A percentile compares a stretch with the other conserved stretches of the same genome.
Evolutionary conservation across 352 stramenopile species (phyloP).

Genomic region (Phytopythium helicoides): DNA sequence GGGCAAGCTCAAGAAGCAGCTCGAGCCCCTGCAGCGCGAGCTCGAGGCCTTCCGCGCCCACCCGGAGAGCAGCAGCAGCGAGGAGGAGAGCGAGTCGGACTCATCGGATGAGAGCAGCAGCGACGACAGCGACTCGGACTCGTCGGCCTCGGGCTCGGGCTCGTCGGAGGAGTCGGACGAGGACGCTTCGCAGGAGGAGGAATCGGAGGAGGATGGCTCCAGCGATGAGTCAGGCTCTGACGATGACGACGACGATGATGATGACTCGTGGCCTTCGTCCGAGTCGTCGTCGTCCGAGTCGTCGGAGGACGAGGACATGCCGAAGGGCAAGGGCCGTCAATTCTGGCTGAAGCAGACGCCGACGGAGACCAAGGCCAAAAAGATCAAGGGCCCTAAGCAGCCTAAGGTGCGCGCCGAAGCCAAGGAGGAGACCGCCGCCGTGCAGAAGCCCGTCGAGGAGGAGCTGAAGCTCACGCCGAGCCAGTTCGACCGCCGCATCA

Average conservation of each 20-base stretch:
- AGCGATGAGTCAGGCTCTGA: slow-evolving; percentile 25
- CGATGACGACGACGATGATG: no score
- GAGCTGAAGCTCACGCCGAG: slow-evolving; percentile 76
- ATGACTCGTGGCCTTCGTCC: slow-evolving; percentile 51
- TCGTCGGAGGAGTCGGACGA: slow-evolving; percentile 36
- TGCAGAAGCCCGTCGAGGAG: slow-evolving; percentile 69
- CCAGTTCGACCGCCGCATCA: slow-evolving; percentile 84
- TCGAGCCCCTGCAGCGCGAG: slow-evolving; percentile 88
- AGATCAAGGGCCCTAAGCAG: slow-evolving; percentile 35
- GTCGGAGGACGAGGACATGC: slow-evolving; percentile 74
- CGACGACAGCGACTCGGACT: slow-evolving; percentile 24
- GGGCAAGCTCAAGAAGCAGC: slow-evolving; percentile 96
- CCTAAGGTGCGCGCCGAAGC: slow-evolving; percentile 49
- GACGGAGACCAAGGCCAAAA: slow-evolving; percentile 58
- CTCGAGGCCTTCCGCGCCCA: slow-evolving; percentile 91
- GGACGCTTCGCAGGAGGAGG: slow-evolving; percentile 24
- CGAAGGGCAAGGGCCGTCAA: slow-evolving; percentile 94
- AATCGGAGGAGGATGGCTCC: slow-evolving; percentile 7
- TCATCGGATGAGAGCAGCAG: slow-evolving; percentile 30
- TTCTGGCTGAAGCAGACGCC: slow-evolving; percentile 94
- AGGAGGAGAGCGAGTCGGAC: slow-evolving; percentile 48
- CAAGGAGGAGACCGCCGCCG: slow-evolving; percentile 35
- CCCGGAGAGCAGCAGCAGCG: slow-evolving; percentile 78
- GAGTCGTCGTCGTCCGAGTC: slow-evolving; percentile 58
- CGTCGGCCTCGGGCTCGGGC: slow-evolving; percentile 16